Percentiles rank a stretch among this genome's conserved stretches.
phyloP scores from a whole-genome alignment of 2,329 filamentous ascomycete species.

The Paracorniculantispora psalliotae region DNA sequence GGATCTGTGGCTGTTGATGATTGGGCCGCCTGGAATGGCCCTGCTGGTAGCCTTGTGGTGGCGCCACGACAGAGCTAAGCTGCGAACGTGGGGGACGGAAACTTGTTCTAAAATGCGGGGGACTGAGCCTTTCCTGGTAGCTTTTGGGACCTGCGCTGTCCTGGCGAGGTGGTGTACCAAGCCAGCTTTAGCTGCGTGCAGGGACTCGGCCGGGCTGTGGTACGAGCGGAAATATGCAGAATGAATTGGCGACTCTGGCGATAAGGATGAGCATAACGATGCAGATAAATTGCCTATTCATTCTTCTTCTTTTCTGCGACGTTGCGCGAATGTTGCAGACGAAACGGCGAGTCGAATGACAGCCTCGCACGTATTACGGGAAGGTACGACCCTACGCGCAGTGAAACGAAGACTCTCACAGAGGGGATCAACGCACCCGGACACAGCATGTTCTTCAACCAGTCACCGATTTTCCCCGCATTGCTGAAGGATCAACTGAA shows the following conservation, averaged over 20 bases:
- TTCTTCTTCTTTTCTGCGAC: too few relatives aligned
- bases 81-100: neutral
- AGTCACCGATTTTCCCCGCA: neutral
- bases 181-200: neutral
- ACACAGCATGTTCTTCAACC: neutral
- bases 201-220: too few relatives aligned
- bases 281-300: neutral
- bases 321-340: too few relatives aligned
- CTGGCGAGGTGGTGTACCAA: neutral
- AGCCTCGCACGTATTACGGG: too few relatives aligned
- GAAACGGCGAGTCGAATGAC: too few relatives aligned
- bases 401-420: too few relatives aligned
- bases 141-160: neutral
- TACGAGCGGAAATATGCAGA: too few relatives aligned
- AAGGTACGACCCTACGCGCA: too few relatives aligned
- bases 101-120: neutral
- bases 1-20: neutral
- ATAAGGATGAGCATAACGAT: neutral
- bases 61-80: neutral
- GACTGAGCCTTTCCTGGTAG: neutral
- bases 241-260: too few relatives aligned
- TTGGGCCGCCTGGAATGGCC: neutral
- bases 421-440: neutral
- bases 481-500: neutral
- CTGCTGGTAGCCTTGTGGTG: neutral